Conservation (phyloP, 2,329 filamentous ascomycete species). For the Penicillium freii region DNA sequence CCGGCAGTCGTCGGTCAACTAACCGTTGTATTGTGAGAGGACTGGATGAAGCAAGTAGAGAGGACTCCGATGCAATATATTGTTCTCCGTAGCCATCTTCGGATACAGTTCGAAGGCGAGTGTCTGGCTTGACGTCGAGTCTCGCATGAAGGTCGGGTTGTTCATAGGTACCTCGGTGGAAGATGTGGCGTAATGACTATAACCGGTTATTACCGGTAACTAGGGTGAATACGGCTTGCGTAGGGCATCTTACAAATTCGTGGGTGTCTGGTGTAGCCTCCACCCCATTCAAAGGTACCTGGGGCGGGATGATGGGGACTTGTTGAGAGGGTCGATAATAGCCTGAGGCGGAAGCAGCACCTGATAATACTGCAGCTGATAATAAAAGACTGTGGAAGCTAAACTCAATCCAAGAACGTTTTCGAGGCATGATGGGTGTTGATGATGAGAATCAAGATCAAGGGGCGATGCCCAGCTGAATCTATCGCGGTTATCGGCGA, state of each 20-base stretch:
- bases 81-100: constrained; percentile 42
- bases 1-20: constrained; percentile 70
- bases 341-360: constrained; percentile 22
- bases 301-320: constrained; percentile 35
- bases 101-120: constrained; percentile 50
- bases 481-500: constrained; percentile 12
- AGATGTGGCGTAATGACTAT: constrained; percentile 73
- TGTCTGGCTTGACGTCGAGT: constrained; percentile 65
- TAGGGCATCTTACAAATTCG: constrained; percentile 37
- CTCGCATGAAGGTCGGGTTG: constrained; percentile 75
- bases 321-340: constrained; percentile 20
- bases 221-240: neutral
- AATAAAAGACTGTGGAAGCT: constrained; percentile 22
- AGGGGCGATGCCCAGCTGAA: constrained; percentile 7
- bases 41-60: constrained; percentile 62
- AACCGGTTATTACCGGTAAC: constrained; percentile 3
- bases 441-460: constrained; percentile 3
- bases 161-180: constrained; percentile 81
- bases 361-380: constrained; percentile 24
- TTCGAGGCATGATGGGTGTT: constrained; percentile 24
- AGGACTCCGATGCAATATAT: constrained; percentile 49
- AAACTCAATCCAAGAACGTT: constrained; percentile 14
- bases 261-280: constrained; percentile 26
- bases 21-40: constrained; percentile 74
- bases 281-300: constrained; percentile 28